A percentile compares a stretch with the other conserved stretches of the same genome.
Conservation (phyloP, 2,329 filamentous ascomycete species). For the Colletotrichum theobromicola region DNA sequence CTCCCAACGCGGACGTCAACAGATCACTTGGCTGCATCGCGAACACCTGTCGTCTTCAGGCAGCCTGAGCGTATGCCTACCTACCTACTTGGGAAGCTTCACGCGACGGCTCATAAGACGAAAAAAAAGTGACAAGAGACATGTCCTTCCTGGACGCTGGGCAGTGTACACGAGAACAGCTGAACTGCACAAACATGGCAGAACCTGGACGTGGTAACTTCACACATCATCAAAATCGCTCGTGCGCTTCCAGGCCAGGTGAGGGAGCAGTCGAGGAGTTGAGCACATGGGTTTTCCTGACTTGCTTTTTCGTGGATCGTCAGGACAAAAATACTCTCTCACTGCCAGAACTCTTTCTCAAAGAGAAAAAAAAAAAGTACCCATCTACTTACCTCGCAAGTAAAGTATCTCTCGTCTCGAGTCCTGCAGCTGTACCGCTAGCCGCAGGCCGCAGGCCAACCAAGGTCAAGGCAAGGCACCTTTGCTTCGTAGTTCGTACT, state of each 20-base stretch:
- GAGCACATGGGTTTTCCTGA: constrained; percentile 5
- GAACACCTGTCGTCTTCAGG: background rate
- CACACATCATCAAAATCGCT: background rate
- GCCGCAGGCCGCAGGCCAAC: background rate
- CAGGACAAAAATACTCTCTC: background rate
- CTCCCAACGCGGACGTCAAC: background rate
- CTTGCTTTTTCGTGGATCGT: background rate
- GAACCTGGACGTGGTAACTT: background rate
- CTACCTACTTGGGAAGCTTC: background rate
- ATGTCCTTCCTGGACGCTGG: too few relatives aligned
- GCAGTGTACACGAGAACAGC: too few relatives aligned
- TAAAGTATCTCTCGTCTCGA: background rate
- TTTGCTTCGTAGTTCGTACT: background rate
- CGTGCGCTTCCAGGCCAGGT: background rate
- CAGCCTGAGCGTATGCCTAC: background rate
- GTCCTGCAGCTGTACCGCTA: background rate
- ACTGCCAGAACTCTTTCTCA: background rate
- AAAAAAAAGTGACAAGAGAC: background rate
- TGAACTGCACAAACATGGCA: background rate
- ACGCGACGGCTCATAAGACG: background rate
- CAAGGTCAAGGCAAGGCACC: background rate
- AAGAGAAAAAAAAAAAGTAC: background rate
- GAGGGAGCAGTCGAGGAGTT: background rate
- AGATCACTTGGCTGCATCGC: background rate
- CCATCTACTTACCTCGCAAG: too few relatives aligned